Conservation (phyloP, 768 basidiomycete species). For the Tulasnella sp. region DNA sequence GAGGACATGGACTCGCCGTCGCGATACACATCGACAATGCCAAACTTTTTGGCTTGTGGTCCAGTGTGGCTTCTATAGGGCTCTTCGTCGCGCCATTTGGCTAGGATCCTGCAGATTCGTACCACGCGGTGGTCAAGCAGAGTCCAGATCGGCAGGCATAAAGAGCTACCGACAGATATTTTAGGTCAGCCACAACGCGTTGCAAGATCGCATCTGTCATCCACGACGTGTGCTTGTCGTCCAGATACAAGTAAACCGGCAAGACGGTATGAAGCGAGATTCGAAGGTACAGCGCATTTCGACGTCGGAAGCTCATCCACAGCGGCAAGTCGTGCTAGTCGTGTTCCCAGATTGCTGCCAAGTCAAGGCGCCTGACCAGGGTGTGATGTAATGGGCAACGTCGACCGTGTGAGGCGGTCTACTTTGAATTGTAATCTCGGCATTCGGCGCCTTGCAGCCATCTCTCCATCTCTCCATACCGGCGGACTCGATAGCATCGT, state of each 20-base stretch:
- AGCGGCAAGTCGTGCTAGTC: neutral
- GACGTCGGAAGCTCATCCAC: slow-evolving; percentile 52
- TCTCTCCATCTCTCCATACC: too few relatives aligned
- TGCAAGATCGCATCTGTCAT: slow-evolving; percentile 79
- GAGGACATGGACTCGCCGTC: slow-evolving; percentile 50
- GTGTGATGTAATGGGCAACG: neutral
- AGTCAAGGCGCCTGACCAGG: too few relatives aligned
- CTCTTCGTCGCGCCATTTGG: slow-evolving; percentile 41
- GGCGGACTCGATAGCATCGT: too few relatives aligned
- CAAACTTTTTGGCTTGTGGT: slow-evolving; percentile 45
- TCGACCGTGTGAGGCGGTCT: neutral
- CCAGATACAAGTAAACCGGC: slow-evolving; percentile 82
- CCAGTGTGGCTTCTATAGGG: slow-evolving; percentile 33
- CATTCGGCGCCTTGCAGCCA: neutral
- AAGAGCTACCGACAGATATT: slow-evolving; percentile 50
- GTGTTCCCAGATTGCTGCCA: neutral
- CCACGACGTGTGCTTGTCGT: slow-evolving; percentile 81
- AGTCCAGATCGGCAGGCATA: neutral
- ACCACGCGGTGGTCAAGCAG: too few relatives aligned
- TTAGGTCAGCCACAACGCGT: slow-evolving; percentile 67
- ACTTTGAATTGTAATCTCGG: neutral
- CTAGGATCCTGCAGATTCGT: neutral
- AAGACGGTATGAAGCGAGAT: slow-evolving; percentile 61
- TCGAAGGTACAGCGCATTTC: slow-evolving; percentile 76
- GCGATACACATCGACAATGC: slow-evolving; percentile 71